Percentiles rank a stretch among this genome's conserved stretches.
phyloP scores from a whole-genome alignment of 1,284 basidiomycete species.

The Spongispora temasekensis region DNA sequence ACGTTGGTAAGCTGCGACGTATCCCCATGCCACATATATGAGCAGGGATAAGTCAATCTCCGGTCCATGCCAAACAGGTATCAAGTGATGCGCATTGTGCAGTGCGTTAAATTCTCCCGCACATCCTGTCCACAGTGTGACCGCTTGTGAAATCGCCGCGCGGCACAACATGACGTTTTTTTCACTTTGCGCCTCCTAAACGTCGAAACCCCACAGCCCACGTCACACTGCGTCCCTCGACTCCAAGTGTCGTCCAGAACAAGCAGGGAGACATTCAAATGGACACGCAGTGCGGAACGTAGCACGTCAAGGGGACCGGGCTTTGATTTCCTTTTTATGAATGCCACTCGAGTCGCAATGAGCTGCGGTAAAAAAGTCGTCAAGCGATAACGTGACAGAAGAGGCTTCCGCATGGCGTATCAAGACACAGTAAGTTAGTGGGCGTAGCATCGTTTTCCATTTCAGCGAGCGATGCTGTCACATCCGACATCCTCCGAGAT shows the following conservation, averaged over 20 bases:
- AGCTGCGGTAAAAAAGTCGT: slow-evolving; percentile 11
- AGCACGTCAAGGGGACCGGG: background rate
- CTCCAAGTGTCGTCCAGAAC: slow-evolving; percentile 11
- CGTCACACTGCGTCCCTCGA: slow-evolving; percentile 17
- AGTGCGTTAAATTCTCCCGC: background rate
- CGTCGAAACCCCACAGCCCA: slow-evolving; percentile 22
- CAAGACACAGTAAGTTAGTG: no score
- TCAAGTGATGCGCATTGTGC: slow-evolving; percentile 4
- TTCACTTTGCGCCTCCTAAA: slow-evolving; percentile 24
- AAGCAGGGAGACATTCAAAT: slow-evolving; percentile 3
- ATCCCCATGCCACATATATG: slow-evolving; percentile 17
- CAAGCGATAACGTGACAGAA: slow-evolving; percentile 11
- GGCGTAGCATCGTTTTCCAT: slow-evolving; percentile 19
- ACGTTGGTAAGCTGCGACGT: slow-evolving; percentile 17
- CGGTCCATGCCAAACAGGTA: slow-evolving; percentile 15
- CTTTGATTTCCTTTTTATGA: slow-evolving; percentile 22
- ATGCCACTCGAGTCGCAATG: slow-evolving; percentile 6
- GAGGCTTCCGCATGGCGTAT: slow-evolving; percentile 25
- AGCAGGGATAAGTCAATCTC: slow-evolving; percentile 22
- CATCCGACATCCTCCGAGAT: slow-evolving; percentile 34
- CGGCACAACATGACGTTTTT: no score
- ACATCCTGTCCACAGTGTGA: slow-evolving; percentile 1
- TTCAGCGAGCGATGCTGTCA: slow-evolving; percentile 20
- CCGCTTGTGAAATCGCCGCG: background rate
- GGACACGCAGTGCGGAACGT: slow-evolving; percentile 1